phyloP scores from a whole-genome alignment of 78 protist species.

The Speleostelium caveatum region DNA sequence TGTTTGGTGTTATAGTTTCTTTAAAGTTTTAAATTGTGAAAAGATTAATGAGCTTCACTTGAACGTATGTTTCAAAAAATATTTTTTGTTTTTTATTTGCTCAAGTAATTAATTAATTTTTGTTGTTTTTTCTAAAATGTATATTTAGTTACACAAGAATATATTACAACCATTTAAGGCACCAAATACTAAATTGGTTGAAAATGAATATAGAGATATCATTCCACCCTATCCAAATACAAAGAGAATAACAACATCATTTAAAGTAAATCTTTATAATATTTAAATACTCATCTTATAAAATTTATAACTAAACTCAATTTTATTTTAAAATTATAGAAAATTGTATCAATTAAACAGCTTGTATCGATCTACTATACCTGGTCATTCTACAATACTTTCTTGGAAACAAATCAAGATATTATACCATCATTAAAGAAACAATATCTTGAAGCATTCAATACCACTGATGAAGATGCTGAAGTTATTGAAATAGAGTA shows the following conservation, averaged over 20 bases:
- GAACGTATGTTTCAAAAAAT: neutral
- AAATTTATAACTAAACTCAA: no score
- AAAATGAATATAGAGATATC: conserved; percentile 20
- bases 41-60: conserved; percentile 1
- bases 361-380: neutral
- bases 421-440: neutral
- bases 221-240: conserved; percentile 58
- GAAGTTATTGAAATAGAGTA: neutral
- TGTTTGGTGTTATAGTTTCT: conserved; percentile 6
- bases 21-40: neutral
- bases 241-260: neutral
- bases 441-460: neutral
- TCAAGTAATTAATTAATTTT: neutral
- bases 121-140: no score
- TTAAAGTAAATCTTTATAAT: neutral
- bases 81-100: neutral
- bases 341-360: neutral
- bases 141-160: neutral
- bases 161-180: neutral
- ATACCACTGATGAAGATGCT: neutral
- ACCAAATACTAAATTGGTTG: conserved; percentile 9
- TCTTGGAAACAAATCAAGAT: neutral
- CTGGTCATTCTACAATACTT: neutral
- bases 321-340: neutral
- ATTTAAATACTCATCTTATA: no score